These are phyloP conservation scores for Arthrobotrys iridis DNA, from an alignment of 2,329 filamentous ascomycete species.

Conservation along the genomic window DNA sequence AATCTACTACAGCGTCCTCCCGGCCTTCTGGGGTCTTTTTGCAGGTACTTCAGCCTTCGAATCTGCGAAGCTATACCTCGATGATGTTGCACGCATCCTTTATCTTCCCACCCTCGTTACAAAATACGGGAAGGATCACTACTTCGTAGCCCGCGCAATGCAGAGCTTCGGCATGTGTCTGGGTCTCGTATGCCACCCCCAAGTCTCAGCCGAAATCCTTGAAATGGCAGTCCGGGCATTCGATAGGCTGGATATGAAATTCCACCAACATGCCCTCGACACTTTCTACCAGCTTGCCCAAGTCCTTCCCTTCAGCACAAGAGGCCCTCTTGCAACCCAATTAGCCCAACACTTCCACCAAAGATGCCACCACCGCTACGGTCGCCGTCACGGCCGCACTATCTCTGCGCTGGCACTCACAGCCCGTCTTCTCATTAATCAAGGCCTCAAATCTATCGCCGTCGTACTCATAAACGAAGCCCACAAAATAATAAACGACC, in stretches of 20 bases:
- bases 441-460: slow-evolving; percentile 31
- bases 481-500: neutral
- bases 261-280: slow-evolving; percentile 35
- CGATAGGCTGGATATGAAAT: slow-evolving; percentile 33
- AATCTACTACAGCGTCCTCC: slow-evolving; percentile 31
- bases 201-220: slow-evolving; percentile 30
- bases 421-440: slow-evolving; percentile 25
- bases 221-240: slow-evolving; percentile 33
- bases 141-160: slow-evolving; percentile 33
- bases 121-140: slow-evolving; percentile 35
- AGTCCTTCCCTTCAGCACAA: slow-evolving; percentile 30
- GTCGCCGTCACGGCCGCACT: slow-evolving; percentile 28
- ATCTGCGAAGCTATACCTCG: slow-evolving; percentile 41
- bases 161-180: slow-evolving; percentile 48
- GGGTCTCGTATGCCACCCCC: slow-evolving; percentile 36
- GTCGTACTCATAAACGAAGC: slow-evolving; percentile 19
- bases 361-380: slow-evolving; percentile 26
- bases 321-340: slow-evolving; percentile 9
- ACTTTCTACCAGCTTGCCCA: slow-evolving; percentile 41
- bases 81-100: slow-evolving; percentile 40
- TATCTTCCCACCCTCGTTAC: slow-evolving; percentile 44
- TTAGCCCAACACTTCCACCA: slow-evolving; percentile 26
- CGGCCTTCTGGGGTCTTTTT: slow-evolving; percentile 45
- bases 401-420: slow-evolving; percentile 39
- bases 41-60: slow-evolving; percentile 43